Conservation (phyloP, 2,329 filamentous ascomycete genomes). For the Hansfordia pulvinata region DNA sequence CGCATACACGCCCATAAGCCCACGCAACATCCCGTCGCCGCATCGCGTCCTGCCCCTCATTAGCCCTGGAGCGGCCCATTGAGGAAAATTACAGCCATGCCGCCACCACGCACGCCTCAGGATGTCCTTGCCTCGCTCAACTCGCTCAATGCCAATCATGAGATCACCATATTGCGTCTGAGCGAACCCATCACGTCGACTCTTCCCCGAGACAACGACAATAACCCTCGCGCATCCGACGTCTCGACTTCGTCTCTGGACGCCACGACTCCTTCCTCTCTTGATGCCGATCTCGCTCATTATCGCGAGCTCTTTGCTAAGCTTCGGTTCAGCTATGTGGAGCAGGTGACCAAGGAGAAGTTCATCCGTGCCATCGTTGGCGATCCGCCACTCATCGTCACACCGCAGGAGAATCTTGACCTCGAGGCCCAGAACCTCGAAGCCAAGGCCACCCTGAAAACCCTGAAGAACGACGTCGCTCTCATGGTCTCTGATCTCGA, state of each 20-base stretch:
- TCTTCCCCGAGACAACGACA: conserved; percentile 20
- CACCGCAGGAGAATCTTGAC: conserved; percentile 66
- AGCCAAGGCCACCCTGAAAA: conserved; percentile 64
- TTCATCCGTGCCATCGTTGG: conserved; percentile 88
- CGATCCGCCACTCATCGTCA: conserved; percentile 76
- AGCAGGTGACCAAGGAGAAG: conserved; percentile 97
- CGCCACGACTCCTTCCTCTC: conserved; percentile 57
- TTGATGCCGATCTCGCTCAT: conserved; percentile 74
- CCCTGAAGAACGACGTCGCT: conserved; percentile 66
- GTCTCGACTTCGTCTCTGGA: conserved; percentile 52
- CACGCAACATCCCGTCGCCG: too few species aligned
- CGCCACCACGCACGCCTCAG: conserved; percentile 15
- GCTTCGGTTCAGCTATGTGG: conserved; percentile 90
- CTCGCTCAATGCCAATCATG: conserved; percentile 40
- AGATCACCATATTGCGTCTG: conserved; percentile 63
- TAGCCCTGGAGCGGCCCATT: too few species aligned
- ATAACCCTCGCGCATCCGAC: conserved; percentile 54
- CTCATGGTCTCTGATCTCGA: conserved; percentile 63
- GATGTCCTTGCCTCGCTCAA: conserved; percentile 33
- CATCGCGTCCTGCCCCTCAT: too few species aligned
- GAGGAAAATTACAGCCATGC: too few species aligned
- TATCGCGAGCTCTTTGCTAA: conserved; percentile 96
- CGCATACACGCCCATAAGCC: too few species aligned
- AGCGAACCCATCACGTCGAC: conserved; percentile 58
- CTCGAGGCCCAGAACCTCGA: conserved; percentile 56